Evolutionary conservation across 768 basidiomycete genomes (phyloP), one percentile per base, ranked within the genome.

Genomic region (Trametes maxima): DNA sequence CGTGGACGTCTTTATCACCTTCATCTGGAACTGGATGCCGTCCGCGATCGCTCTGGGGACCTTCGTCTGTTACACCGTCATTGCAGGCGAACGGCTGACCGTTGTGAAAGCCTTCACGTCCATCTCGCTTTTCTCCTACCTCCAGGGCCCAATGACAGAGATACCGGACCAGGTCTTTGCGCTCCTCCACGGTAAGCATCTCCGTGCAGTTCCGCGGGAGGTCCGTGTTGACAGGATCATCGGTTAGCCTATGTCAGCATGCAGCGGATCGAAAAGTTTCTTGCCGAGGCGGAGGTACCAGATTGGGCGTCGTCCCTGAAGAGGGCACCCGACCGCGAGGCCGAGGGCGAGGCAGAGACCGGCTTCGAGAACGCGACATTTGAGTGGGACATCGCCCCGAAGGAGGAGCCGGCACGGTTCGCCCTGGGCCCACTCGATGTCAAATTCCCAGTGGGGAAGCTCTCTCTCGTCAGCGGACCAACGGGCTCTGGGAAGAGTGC

Each of bases 31-130:
- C 22, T 90, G 87, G 87, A 83, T 88, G 66, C 88, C 87, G 21
- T 87, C 86, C 17, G 86, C 86, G 2, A 88, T 85, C 8, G 84
- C 87, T 12, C 76, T 89, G 12, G 74, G 76, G 4, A 80, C 86
- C 2, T 90, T 89, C 70, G 74, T 86, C 43, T 86, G 81, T 66
- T 90, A 86, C 65, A 89, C 90, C 8, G 73, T 88, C 21, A 76
- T 91, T 44, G 88, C 85, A 6, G 79, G 81, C 16, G 71, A 89
- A 62, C 80, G 78, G 22, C 73, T 94, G 19, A 92, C 90, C 0
- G 88, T 93, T 3, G 86, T 89, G 0, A 87, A 87, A 62, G 92
- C 91, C 0, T 94, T 94, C 75, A 91, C 91, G 0, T 82, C 91
- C 0, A 81, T 94, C 21, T 86, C 90, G 1, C 76, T 93, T 19